phyloP scores from a whole-genome alignment of 306 rosid genomes.

The Pachyrhizus erosus region DNA sequence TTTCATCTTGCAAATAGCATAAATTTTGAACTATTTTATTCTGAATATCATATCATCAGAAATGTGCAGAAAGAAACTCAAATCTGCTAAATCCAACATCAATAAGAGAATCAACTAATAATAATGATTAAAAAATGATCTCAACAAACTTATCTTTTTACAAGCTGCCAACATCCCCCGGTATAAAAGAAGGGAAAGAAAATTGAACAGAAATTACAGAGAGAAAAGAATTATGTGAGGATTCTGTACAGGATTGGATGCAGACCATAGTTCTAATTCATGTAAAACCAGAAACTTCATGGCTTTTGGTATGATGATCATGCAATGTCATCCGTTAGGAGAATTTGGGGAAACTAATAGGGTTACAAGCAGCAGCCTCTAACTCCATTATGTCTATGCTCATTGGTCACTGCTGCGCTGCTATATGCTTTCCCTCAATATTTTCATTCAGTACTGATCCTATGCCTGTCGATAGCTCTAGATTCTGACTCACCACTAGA shows the following conservation, averaged over 20 bases:
- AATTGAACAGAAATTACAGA: slow-evolving; percentile 36
- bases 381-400: slow-evolving; percentile 31
- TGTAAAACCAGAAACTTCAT: slow-evolving; percentile 27
- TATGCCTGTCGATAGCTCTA: slow-evolving; percentile 49
- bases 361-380: slow-evolving; percentile 40
- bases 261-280: background rate
- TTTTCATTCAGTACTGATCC: slow-evolving; percentile 34
- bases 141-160: slow-evolving; percentile 46
- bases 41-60: background rate
- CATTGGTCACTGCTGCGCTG: slow-evolving; percentile 3
- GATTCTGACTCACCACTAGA: slow-evolving; percentile 66
- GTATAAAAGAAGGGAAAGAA: slow-evolving; percentile 39
- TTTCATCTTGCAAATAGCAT: background rate
- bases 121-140: slow-evolving; percentile 27
- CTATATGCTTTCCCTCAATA: slow-evolving; percentile 14
- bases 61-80: slow-evolving; percentile 7
- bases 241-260: slow-evolving; percentile 38
- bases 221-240: slow-evolving; percentile 17
- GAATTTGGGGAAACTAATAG: slow-evolving; percentile 5
- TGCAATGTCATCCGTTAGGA: slow-evolving; percentile 8
- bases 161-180: slow-evolving; percentile 51
- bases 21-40: background rate
- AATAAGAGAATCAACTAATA: slow-evolving; percentile 34
- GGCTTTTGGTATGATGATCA: slow-evolving; percentile 10
- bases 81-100: slow-evolving; percentile 32